phyloP scores from a whole-genome alignment of 495 filamentous ascomycete genomes.

The Podospora appendiculata region DNA sequence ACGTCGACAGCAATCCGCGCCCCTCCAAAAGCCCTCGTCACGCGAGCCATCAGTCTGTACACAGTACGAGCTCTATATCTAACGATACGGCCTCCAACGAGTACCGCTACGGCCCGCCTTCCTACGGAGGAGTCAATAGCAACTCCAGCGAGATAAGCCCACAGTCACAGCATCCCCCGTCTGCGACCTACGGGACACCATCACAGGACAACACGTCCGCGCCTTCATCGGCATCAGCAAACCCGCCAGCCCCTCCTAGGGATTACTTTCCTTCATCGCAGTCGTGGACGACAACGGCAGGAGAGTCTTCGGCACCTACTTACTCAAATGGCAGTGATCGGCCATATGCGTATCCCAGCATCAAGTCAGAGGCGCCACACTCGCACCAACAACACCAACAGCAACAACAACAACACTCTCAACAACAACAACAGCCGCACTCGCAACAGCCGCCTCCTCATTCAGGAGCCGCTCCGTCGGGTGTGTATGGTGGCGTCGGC shows the following conservation, averaged over 20 bases:
- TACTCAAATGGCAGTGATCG: slow-evolving; percentile 27
- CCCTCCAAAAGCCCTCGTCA: slow-evolving; percentile 48
- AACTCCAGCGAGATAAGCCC: slow-evolving; percentile 26
- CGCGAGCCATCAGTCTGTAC: slow-evolving; percentile 38
- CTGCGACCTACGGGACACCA: slow-evolving; percentile 10
- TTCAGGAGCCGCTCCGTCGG: slow-evolving; percentile 1
- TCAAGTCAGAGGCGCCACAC: slow-evolving; percentile 4
- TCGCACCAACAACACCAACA: slow-evolving; percentile 2
- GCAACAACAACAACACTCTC: neutral
- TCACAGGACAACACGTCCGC: slow-evolving; percentile 7
- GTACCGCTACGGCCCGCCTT: slow-evolving; percentile 40
- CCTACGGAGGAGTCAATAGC: slow-evolving; percentile 16
- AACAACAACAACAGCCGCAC: slow-evolving; percentile 1
- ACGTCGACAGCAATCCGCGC: slow-evolving; percentile 46
- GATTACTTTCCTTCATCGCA: slow-evolving; percentile 40
- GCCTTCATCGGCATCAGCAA: slow-evolving; percentile 1
- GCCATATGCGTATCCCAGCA: slow-evolving; percentile 32
- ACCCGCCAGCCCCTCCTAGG: slow-evolving; percentile 24
- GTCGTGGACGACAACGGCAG: slow-evolving; percentile 37
- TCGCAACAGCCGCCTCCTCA: slow-evolving; percentile 2
- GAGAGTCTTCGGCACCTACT: slow-evolving; percentile 25
- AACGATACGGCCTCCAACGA: slow-evolving; percentile 38
- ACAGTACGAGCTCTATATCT: slow-evolving; percentile 31
- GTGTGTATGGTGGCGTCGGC: slow-evolving; percentile 8
- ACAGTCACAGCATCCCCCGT: slow-evolving; percentile 18